These are phyloP conservation scores for Coemansia sp. DNA, from an alignment of 192 early-diverging fungal genomes.

Conservation along the genomic window DNA sequence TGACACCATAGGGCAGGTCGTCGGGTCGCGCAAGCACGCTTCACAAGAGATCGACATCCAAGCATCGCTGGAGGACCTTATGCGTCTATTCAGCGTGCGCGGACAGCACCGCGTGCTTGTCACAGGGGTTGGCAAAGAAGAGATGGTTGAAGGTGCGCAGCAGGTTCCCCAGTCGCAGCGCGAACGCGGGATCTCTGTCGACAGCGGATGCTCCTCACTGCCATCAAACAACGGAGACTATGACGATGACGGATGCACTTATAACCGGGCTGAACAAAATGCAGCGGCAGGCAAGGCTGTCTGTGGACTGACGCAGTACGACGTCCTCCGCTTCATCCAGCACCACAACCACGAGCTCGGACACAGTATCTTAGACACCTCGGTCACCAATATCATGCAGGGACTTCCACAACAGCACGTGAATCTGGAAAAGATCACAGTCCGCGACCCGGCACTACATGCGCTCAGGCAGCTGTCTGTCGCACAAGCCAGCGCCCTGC, in stretches of 20 bases:
- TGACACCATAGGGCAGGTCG: slow-evolving; percentile 34
- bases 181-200: slow-evolving; percentile 23
- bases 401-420: slow-evolving; percentile 11
- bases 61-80: slow-evolving; percentile 36
- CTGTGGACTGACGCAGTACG: slow-evolving; percentile 52
- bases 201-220: slow-evolving; percentile 30
- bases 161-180: slow-evolving; percentile 24
- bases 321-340: slow-evolving; percentile 52
- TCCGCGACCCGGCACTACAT: slow-evolving; percentile 41
- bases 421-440: not conserved
- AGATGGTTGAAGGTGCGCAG: not conserved
- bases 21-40: slow-evolving; percentile 43
- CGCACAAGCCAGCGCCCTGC: slow-evolving; percentile 43
- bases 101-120: slow-evolving; percentile 47
- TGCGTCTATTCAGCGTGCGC: slow-evolving; percentile 33
- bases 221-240: not conserved
- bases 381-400: slow-evolving; percentile 16
- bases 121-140: slow-evolving; percentile 6
- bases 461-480: slow-evolving; percentile 33
- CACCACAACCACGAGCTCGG: slow-evolving; percentile 53
- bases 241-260: not conserved
- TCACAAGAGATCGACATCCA: slow-evolving; percentile 35
- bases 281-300: not conserved
- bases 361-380: slow-evolving; percentile 12
- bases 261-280: slow-evolving; percentile 6